These are phyloP conservation scores for Alternaria dauci DNA, from an alignment of 2,329 filamentous ascomycete genomes.

Conservation along the genomic window DNA sequence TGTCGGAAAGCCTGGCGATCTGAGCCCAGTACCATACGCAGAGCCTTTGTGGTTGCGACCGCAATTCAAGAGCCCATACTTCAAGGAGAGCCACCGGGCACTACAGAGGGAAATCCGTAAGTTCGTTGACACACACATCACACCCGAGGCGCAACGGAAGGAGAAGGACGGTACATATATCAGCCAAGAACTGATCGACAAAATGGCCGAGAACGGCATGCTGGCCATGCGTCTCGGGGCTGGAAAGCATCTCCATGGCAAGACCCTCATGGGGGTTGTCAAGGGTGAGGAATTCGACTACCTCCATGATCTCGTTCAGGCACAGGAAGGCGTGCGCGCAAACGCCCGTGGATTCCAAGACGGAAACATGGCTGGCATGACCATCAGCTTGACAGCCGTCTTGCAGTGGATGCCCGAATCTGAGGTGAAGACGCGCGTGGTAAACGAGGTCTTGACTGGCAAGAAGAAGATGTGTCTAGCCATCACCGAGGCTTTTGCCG, in stretches of 20 bases:
- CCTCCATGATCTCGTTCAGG: conserved; percentile 81
- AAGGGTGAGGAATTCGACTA: conserved; percentile 86
- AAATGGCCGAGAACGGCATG: conserved; percentile 76
- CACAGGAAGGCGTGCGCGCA: conserved; percentile 75
- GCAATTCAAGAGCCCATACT: conserved; percentile 81
- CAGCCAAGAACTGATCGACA: conserved; percentile 74
- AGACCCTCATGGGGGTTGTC: conserved; percentile 71
- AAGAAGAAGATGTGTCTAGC: conserved; percentile 89
- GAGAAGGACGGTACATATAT: conserved; percentile 78
- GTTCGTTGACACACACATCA: conserved; percentile 76
- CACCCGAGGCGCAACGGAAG: conserved; percentile 77
- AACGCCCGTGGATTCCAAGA: conserved; percentile 85
- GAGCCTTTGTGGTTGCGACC: conserved; percentile 85
- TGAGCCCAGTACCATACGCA: conserved; percentile 81
- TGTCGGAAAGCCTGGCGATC: conserved; percentile 72
- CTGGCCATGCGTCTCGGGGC: conserved; percentile 85
- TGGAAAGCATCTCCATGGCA: conserved; percentile 79
- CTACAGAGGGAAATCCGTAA: conserved; percentile 74
- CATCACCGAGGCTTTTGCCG: conserved; percentile 88
- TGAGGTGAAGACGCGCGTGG: conserved; percentile 70
- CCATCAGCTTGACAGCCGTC: conserved; percentile 80
- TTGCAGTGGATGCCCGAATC: conserved; percentile 78
- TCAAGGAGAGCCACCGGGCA: conserved; percentile 74
- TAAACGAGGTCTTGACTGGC: conserved; percentile 76
- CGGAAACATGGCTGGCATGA: conserved; percentile 87